Percentiles rank a stretch among this genome's conserved stretches.
Evolutionary conservation across 2,329 filamentous ascomycete genomes (phyloP).

Genomic region (Nannizziopsis barbatae): DNA sequence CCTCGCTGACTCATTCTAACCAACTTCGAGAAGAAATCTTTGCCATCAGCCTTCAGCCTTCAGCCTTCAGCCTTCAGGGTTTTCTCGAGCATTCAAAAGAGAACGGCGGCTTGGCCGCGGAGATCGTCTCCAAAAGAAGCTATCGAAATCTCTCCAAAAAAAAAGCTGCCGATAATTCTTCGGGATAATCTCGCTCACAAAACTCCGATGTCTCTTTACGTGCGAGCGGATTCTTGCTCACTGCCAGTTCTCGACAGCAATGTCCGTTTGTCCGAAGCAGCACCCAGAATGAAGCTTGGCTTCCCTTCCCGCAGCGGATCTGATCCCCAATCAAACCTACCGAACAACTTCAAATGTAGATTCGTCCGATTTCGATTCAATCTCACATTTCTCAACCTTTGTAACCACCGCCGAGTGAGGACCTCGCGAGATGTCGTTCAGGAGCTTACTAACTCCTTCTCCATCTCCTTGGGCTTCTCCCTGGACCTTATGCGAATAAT

Average conservation of each 20-base stretch:
- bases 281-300: neutral
- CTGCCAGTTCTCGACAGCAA: too few species aligned
- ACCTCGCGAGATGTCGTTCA: slow-evolving; percentile 64
- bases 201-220: too few species aligned
- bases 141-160: too few species aligned
- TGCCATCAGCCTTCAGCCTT: neutral
- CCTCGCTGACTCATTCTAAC: neutral
- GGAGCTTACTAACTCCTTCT: slow-evolving; percentile 53
- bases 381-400: slow-evolving; percentile 58
- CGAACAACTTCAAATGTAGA: slow-evolving; percentile 47
- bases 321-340: neutral
- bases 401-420: slow-evolving; percentile 62
- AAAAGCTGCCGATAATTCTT: too few species aligned
- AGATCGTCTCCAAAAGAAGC: too few species aligned
- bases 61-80: too few species aligned
- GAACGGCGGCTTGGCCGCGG: too few species aligned
- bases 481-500: slow-evolving; percentile 52
- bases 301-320: neutral
- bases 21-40: neutral
- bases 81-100: too few species aligned
- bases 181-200: too few species aligned
- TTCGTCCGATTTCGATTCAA: slow-evolving; percentile 57
- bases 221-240: too few species aligned
- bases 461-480: slow-evolving; percentile 76
- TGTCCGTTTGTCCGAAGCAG: too few species aligned